Evolutionary conservation across 73 alveolate genomes (phyloP), one percentile per base, ranked within the genome.

Genomic region (Symbiodinium natans): DNA sequence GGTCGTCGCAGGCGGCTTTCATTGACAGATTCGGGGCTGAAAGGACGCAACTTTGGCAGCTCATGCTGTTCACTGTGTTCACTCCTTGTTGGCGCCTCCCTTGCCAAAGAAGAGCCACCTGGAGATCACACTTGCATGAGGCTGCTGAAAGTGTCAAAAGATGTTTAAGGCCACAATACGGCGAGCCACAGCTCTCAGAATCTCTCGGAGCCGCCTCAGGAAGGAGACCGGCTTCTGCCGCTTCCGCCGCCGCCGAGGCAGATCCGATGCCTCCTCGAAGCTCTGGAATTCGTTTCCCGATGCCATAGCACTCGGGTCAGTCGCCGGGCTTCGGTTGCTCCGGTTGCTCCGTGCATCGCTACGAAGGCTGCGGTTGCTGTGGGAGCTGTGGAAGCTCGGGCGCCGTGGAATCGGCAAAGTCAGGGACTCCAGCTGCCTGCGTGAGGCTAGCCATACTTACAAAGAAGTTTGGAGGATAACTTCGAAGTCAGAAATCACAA

Each of bases 341-440:
- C 59, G 59, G 13, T 46, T 46, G 74, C 74, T 56, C 63, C 63
- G 63, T 25, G 63, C 68, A 27, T 52, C 21, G 68, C 68, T 52
- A 34, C 77, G 77, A 4, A 21, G 36, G 77, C 77, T 63, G 17
- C 77, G 77, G 36, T 25, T 63, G 77, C 77, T 63, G 77, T 11
- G 77, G 77, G 77, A 63, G 77, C 77, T 63, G 36, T 63, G 77
- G 34, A 63, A 63, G 77, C 77, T 63, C 36, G 77, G 77, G 36
- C 77, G 77, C 34, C 77, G 77, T 27, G 77, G 77, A 63, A 63
- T 63, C 36, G 77, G 77, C 39, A 63, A 27, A 27, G 34, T 63
- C 77, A 63, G 36, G 77, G 77, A 63, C 39, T 63, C 77, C 77
- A 63, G 9, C 77, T 21, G 77, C 77, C 77, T 63, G 59, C 6